These are phyloP conservation scores for Purpureocillium takamizusanense DNA, from an alignment of 2,329 filamentous ascomycete species.

Conservation along the genomic window DNA sequence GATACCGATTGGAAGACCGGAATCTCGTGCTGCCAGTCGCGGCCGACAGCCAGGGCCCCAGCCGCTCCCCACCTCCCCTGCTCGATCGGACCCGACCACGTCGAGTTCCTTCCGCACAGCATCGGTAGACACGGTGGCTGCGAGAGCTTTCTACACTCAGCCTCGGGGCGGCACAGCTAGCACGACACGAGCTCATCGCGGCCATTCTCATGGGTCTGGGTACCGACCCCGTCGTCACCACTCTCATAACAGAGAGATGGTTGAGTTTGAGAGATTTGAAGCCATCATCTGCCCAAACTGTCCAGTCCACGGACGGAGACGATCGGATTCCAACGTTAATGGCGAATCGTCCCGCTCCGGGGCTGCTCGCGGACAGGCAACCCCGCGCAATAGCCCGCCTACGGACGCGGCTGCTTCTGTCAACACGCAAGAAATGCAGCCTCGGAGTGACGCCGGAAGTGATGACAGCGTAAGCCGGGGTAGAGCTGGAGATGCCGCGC, in stretches of 20 bases:
- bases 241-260: neutral
- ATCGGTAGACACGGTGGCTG: constrained; percentile 4
- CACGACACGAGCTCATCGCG: neutral
- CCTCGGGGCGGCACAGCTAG: no score
- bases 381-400: no score
- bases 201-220: neutral
- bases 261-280: constrained; percentile 10
- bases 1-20: neutral
- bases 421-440: no score
- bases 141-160: neutral
- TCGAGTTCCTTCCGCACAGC: constrained; percentile 1
- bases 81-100: neutral
- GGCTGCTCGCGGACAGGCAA: no score
- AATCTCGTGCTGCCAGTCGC: constrained; percentile 2
- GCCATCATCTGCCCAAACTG: constrained; percentile 8
- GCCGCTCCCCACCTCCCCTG: neutral
- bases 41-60: constrained; percentile 2
- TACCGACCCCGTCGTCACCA: constrained; percentile 1
- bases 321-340: constrained; percentile 1
- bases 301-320: constrained; percentile 9
- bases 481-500: neutral
- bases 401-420: no score
- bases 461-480: no score
- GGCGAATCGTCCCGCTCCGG: neutral
- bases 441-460: no score